Evolutionary conservation across 2,329 filamentous ascomycete genomes (phyloP), one percentile per base, ranked within the genome.

Genomic region (Aureobasidium sp.): DNA sequence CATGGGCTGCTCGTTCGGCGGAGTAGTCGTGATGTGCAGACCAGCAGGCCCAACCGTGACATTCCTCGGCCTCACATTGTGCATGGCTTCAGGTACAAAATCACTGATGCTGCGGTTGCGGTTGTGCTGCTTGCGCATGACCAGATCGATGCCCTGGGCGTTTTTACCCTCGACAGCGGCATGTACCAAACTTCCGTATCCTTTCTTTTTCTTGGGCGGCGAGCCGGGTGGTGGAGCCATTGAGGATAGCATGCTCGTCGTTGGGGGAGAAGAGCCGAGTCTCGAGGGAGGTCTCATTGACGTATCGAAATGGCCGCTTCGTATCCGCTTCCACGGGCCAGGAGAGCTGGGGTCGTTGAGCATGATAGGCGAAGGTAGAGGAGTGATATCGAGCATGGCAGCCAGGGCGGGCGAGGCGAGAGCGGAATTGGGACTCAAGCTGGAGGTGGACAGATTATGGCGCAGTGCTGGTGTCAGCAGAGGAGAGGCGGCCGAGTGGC

Each of bases 51-150:
- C 85, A 17, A 94, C 85, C 0, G 88, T 90, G 61, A 89, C 82
- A 65, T 90, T 87, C 47, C 91, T 84, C 36, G 78, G 76, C 70
- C 85, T 89, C 0, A 87, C 81, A 55, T 88, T 82, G 47, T 85
- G 80, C 66, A 87, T 78, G 5, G 84, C 78, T 60, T 94, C 89
- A 2, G 91, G 91, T 0, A 86, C 82, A 73, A 96, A 96, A 66
- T 97, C 92, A 77, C 91, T 96, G 29, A 94, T 78, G 74, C 92
- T 97, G 68, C 92, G 83, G 72, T 94, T 91, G 63, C 89, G 84
- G 14, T 79, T 78, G 72, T 90, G 89, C 27, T 47, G 41, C n/a
- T 41, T 60, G 34, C 57, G 34, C 17, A 51, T 20, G 25, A 49
- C 36, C 36, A 27, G 20, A n/a, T 60, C 57, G 11, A 60, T 39